Base-by-base conservation (phyloP, 106 monocot genomes). In the Narthecium ossifragum region DNA sequence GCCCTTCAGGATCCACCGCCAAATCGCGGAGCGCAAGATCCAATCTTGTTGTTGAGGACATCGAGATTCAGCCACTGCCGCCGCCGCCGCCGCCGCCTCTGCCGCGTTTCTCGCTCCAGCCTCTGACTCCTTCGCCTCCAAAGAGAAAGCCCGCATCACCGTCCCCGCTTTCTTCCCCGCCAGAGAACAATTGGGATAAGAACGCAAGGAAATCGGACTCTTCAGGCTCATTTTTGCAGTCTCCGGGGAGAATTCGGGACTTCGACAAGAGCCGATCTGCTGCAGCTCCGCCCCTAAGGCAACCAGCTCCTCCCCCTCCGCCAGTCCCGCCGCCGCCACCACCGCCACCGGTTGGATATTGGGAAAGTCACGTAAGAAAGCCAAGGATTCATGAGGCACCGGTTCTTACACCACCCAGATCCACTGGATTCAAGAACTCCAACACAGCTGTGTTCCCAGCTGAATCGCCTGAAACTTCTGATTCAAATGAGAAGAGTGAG, bases 81-180 rank as follows among this genome's bases (percentile, higher is more conserved):
- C 65, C 59, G 13, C 51, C 21, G 58, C 74, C 47, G 23, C 46
- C 18, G 29, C 58, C 55, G 50, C 69, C 58, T 41, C 60, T 55
- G 7, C 61, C 37, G 11, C 36, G 57, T n/a, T n/a, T n/a, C 0
- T 51, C 55, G 27, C 39, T 64, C 14, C 45, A 62, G 12, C 83
- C 78, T 46, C 34, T 77, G 48, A 72, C 63, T 38, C 77, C 70
- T 7, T 58, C 66, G 8, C 74, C 80, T 0, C 80, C 77, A 4
- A 76, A 76, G 58, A 26, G 75, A 51, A 81, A 72, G 34, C 74
- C 28, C 4, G 67, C 70, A 3, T 61, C 68, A 4, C 69, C 70
- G 6, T 79, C 82, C 3, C 82, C 78, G 21, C 51, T 69, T 24
- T 64, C 61, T 29, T 80, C 76, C 1, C 76, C 79, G 9, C 27